Evolutionary conservation across 768 basidiomycete species (phyloP), one percentile per base, ranked within the genome.

Genomic region (Russula vinacea): DNA sequence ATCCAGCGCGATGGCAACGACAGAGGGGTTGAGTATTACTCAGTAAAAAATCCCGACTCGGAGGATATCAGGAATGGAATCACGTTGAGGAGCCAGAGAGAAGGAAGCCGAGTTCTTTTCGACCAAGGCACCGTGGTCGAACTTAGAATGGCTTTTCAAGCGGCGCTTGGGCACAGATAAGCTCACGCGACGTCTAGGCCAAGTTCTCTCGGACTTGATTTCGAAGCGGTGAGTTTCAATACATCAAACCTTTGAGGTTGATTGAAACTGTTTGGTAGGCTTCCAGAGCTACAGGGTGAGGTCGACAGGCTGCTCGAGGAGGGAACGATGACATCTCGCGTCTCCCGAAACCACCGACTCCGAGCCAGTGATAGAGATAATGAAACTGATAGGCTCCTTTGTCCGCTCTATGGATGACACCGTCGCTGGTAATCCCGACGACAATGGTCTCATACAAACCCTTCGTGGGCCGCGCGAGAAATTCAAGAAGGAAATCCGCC

Each of bases 231-330:
- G 47, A 33, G 63, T 49, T 19, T 17, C 10, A 11, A 13, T 40
- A 9, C 26, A 5, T 60, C 32, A 4, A 19, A 3, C 14, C 3
- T 40, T 22, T 7, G 22, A 24, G 11, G 22, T 51, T 44, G n/a
- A 44, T 39, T 17, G 2, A 22, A 58, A 58, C 26, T 53, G 44
- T 11, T 56, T 35, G n/a, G 32, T 60, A 89, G 88, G 53, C 77
- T 89, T 0, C 88, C 87, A 0, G 75, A 81, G 62, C 83, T 89
- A 14, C 80, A 83, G 56, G 75, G 80, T 0, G 86, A 87, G 62
- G 72, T 88, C 19, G 76, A 80, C 26, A 75, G 69, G 0, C 71
- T 78, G 0, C 78, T 86, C 2, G 60, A 70, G n/a, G n/a, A n/a
- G n/a, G n/a, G n/a, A n/a, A n/a, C n/a, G n/a, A n/a, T n/a, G n/a